Base-by-base conservation (phyloP, 2,329 filamentous ascomycete genomes). In the Cladosporium halotolerans region DNA sequence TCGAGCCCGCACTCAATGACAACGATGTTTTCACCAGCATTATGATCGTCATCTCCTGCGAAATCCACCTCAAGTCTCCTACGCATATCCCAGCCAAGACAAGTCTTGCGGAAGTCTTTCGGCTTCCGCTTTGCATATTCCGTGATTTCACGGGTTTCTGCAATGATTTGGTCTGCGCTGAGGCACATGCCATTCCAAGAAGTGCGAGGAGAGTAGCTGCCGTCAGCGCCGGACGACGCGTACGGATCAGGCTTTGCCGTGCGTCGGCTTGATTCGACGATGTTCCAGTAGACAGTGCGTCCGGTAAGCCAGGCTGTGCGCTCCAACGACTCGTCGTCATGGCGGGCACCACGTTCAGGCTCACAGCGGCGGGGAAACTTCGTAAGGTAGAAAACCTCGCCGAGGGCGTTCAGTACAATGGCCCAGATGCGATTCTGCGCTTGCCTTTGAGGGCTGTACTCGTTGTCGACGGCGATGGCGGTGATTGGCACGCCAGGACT, bases 401-500 rank as follows among this genome's bases (percentile, higher is more conserved):
- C 93, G 8, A 99, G 76, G 0, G 93, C 92, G 67, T 99, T 99
- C 49, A 99, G 72, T n/a, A 83, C 88, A 40, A 92, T 85, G n/a
- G 88, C 89, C 89, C 90, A 97, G 10, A 93, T 80, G 28, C 91
- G 84, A 10, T 82, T 80, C 46, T 84, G 76, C 3, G 79, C 74
- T 65, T 85, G 84, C 31, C 91, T 84, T 61, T 83, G 85, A 23
- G 78, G 69, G 45, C 79, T 91, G 69, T 90, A 93, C 49, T 82
- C 82, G 28, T 96, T 90, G 63, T 99, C 93, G 6, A 96, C 81
- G 42, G 82, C 82, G 56, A 99, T 82, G 1, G 83, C 81, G 51
- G 96, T 80, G 57, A 99, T 93, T 0, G 93, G 93, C 3, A 97
- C 90, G 39, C 93, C 93, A 2, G 93, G 93, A 64, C 89, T 90